phyloP scores from a whole-genome alignment of 1,284 basidiomycete genomes.

The Hymenochaete sp. region DNA sequence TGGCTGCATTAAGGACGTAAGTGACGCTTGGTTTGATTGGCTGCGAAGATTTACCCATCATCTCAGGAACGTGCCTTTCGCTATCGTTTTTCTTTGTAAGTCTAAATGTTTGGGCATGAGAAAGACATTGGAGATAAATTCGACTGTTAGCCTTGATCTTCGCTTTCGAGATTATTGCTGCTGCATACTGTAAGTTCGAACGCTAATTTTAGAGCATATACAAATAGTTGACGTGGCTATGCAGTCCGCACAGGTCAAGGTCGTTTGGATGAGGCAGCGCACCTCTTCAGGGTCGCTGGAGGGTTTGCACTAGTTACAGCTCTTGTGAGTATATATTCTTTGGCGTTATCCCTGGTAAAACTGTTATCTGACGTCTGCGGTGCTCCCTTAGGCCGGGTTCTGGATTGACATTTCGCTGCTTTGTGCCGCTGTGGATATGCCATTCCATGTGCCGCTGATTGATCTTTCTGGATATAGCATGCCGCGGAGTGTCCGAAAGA shows the following conservation, averaged over 20 bases:
- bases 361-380: neutral
- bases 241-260: constrained; percentile 18
- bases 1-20: constrained; percentile 20
- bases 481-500: neutral
- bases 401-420: constrained; percentile 19
- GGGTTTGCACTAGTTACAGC: constrained; percentile 19
- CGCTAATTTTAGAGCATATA: neutral
- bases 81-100: constrained; percentile 19
- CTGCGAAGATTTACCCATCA: neutral
- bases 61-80: constrained; percentile 19
- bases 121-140: neutral
- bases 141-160: constrained; percentile 17
- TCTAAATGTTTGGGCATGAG: neutral
- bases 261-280: constrained; percentile 14
- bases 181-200: constrained; percentile 20
- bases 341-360: constrained; percentile 1
- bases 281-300: constrained; percentile 18
- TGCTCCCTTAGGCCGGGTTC: constrained; percentile 19
- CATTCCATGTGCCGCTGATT: constrained; percentile 18
- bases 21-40: constrained; percentile 1
- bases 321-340: constrained; percentile 15
- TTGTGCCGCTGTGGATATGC: constrained; percentile 19
- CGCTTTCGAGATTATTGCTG: constrained; percentile 19
- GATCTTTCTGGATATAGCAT: constrained; percentile 16
- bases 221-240: neutral